Conservation (phyloP, 2,329 filamentous ascomycete genomes). For the Aureobasidium subglaciale region DNA sequence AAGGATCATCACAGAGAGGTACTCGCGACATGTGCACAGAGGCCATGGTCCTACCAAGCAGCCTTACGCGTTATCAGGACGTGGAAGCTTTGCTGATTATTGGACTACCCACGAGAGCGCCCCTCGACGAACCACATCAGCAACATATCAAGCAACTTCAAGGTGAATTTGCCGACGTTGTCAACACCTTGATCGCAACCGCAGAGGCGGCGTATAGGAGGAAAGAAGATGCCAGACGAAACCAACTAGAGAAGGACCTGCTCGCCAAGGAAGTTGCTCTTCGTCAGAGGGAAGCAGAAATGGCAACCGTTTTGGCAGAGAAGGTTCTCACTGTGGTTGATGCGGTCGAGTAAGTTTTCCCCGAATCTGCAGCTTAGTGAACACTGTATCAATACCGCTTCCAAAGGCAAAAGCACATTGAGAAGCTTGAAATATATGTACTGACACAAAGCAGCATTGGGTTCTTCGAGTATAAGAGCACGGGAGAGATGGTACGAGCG, state of each 20-base stretch:
- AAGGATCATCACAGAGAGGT: neutral
- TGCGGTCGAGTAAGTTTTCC: neutral
- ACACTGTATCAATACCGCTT: no score
- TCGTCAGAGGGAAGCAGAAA: constrained; percentile 11
- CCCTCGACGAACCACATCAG: neutral
- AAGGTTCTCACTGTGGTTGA: neutral
- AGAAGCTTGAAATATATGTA: no score
- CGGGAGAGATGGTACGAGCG: neutral
- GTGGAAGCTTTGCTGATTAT: constrained; percentile 12
- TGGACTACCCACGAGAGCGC: constrained; percentile 12
- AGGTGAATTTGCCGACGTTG: constrained; percentile 14
- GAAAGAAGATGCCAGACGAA: neutral
- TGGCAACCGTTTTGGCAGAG: constrained; percentile 1
- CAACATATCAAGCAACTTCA: constrained; percentile 11
- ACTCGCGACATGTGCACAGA: neutral
- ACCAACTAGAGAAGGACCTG: neutral
- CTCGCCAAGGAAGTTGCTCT: neutral
- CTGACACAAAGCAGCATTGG: neutral
- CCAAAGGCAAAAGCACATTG: no score
- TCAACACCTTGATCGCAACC: neutral
- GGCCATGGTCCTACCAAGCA: neutral
- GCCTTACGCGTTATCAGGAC: neutral
- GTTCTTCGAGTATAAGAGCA: neutral
- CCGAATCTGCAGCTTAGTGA: neutral
- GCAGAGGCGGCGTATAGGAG: neutral